Base-by-base conservation (phyloP, 148 eudicot genomes). In the Fallopia convolvulus region DNA sequence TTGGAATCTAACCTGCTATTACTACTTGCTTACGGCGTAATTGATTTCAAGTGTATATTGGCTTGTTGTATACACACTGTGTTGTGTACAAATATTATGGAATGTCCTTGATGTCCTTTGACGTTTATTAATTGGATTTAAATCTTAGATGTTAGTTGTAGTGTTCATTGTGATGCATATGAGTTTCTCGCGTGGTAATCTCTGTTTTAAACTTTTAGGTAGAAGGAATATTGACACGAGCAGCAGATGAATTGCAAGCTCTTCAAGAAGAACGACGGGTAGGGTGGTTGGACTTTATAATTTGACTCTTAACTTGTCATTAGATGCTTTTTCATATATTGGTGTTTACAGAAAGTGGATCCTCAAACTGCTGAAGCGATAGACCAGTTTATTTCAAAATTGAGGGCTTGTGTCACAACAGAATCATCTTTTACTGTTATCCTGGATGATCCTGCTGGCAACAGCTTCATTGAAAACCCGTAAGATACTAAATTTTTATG, bases 261-360 rank as follows among this genome's bases (percentile, higher is more conserved):
- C 94, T 95, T 81, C 99, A 95, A 86, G 99, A 95, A 79, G 93
- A 91, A 80, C 85, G 99, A 74, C 90, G 87, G 97, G 97, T 95
- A 46, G 33, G 76, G 30, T 76, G 63, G 63, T 73, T 30, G 15
- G 30, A 13, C 75, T n/a, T 49, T 39, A 66, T 73, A 23, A 32
- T 39, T 60, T 63, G 7, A 48, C 65, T 70, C 66, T 14, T n/a
- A 21, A n/a, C 32, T 21, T 63, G n/a, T 10, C 60, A 36, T 49
- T 50, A 21, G 14, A 0, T 72, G 32, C 46, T 76, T 53, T 42
- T 75, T 79, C 41, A 76, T 15, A 5, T 75, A 36, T 72, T 78
- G 78, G 47, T 13, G 53, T 63, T 79, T 78, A 71, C 89, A 95
- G 99, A 92, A 87, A 91, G 93, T 84, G 79, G 91, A 92, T 81